Evolutionary conservation across 495 filamentous ascomycete genomes (phyloP).

Genomic region (Aspergillus indologenus): DNA sequence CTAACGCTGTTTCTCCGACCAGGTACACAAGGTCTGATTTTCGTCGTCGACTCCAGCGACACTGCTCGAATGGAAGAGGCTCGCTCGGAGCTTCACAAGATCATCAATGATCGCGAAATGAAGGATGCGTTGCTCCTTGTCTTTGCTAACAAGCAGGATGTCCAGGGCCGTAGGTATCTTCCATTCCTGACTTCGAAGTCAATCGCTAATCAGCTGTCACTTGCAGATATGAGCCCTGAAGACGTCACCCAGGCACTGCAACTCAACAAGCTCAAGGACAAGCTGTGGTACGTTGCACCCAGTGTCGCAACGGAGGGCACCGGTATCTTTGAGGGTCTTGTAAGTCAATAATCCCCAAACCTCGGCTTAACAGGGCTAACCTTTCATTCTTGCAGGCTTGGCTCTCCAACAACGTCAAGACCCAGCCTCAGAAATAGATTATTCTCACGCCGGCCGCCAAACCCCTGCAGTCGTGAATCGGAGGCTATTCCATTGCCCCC

Average conservation of each 20-base stretch:
- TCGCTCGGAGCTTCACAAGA: constrained; percentile 82
- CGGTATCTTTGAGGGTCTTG: constrained; percentile 89
- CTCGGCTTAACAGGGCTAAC: constrained; percentile 11
- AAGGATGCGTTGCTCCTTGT: constrained; percentile 90
- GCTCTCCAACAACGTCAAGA: constrained; percentile 93
- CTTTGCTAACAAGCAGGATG: constrained; percentile 98
- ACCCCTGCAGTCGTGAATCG: constrained; percentile 20
- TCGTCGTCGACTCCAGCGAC: constrained; percentile 94
- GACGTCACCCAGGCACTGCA: constrained; percentile 85
- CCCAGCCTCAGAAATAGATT: constrained; percentile 52
- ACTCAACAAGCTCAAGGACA: constrained; percentile 81
- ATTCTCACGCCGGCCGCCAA: constrained; percentile 5
- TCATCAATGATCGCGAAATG: constrained; percentile 98
- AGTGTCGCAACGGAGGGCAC: constrained; percentile 93
- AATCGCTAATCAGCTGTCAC: constrained; percentile 16
- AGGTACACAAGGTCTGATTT: constrained; percentile 96
- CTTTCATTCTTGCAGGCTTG: constrained; percentile 56
- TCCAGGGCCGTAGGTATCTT: constrained; percentile 66
- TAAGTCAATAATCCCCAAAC: constrained; percentile 38
- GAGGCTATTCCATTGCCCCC: constrained; percentile 18
- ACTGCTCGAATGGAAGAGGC: constrained; percentile 85
- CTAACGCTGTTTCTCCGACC: constrained; percentile 10
- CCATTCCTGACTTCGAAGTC: neutral
- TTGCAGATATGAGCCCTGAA: constrained; percentile 74
- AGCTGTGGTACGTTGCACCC: constrained; percentile 94